Conservation (phyloP, 1,284 basidiomycete species). For the Coriolopsis trogii region DNA sequence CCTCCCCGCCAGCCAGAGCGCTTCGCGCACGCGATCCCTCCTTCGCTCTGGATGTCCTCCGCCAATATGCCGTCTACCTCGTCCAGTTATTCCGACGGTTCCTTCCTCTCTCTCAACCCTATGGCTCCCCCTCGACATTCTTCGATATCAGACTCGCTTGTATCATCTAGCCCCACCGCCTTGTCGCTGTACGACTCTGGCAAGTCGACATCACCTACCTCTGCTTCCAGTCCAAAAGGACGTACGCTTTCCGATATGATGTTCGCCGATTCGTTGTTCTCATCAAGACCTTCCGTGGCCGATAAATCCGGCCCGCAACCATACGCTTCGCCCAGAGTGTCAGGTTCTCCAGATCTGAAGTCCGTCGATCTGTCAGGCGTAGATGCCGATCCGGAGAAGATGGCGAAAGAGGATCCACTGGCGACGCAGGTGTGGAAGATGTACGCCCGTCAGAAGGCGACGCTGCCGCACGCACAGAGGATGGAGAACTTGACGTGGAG, state of each 20-base stretch:
- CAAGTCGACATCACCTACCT: constrained; percentile 35
- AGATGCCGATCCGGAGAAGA: constrained; percentile 60
- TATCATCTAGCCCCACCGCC: constrained; percentile 33
- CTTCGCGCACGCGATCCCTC: constrained; percentile 58
- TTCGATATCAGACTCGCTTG: constrained; percentile 28
- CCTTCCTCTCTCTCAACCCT: constrained; percentile 37
- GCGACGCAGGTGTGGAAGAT: constrained; percentile 98
- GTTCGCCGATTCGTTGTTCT: constrained; percentile 70
- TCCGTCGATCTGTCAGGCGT: constrained; percentile 38
- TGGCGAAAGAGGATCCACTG: constrained; percentile 84
- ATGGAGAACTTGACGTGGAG: constrained; percentile 99
- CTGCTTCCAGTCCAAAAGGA: constrained; percentile 33
- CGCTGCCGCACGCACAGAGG: constrained; percentile 87
- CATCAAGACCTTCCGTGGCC: constrained; percentile 33
- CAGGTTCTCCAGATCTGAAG: constrained; percentile 70
- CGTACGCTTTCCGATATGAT: constrained; percentile 70
- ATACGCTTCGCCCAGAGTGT: constrained; percentile 63
- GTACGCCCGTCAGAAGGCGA: constrained; percentile 88
- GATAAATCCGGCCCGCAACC: constrained; percentile 50
- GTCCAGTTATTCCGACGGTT: constrained; percentile 37
- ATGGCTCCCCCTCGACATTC: constrained; percentile 31
- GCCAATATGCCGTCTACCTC: constrained; percentile 51
- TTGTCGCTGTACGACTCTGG: constrained; percentile 28
- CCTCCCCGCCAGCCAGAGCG: constrained; percentile 45
- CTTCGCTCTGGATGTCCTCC: constrained; percentile 83